Evolutionary conservation across 768 basidiomycete species (phyloP), one percentile per base, ranked within the genome.

Genomic region (Crassisporium funariophilum): DNA sequence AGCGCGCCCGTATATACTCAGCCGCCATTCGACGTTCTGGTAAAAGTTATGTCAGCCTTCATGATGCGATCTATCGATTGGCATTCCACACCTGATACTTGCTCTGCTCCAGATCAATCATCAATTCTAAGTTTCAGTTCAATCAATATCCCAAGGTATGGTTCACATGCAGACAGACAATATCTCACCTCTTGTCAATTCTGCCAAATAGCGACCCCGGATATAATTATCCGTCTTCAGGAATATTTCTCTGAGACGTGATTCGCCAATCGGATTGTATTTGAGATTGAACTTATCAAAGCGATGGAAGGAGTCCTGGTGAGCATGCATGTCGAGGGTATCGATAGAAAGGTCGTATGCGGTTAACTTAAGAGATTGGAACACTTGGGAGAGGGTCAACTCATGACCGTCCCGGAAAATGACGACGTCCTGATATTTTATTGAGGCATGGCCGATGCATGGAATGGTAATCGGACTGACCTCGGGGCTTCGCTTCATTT

Each of bases 341-440:
- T 99, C 97, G 62, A 99, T 98, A 9, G 94, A 97, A 24, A 99
- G 79, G 56, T 99, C 97, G 65, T 99, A 99, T 1, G 97, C 95
- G 1, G 90, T 95, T 31, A 99, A 74, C 56, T 95, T 86, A 21
- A 99, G 81, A 10, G 92, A 95, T 60, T 97, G 80, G 69, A 99
- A 99, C n/a, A 99, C 97, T 72, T 98, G 84, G 40, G 83, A 77
- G 1, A 99, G 75, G 0, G 92, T 97, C 12, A 98, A 73, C 56
- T 92, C 83, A 11, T 86, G 82, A 4, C 86, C 92, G 57, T 99
- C 97, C 48, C 97, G 88, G 72, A 90, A 90, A 46, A 95, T 98
- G 23, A 99, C 97, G 23, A 94, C 79, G 60, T 99, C 95, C 93
- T 97, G 54, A 3, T 27, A 20, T 19, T 39, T 39, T 15, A 39